A percentile compares a stretch with the other conserved stretches of the same genome.
These are phyloP conservation scores for Pyricularia sp. DNA, from an alignment of 2,329 filamentous ascomycete species.

Conservation along the genomic window DNA sequence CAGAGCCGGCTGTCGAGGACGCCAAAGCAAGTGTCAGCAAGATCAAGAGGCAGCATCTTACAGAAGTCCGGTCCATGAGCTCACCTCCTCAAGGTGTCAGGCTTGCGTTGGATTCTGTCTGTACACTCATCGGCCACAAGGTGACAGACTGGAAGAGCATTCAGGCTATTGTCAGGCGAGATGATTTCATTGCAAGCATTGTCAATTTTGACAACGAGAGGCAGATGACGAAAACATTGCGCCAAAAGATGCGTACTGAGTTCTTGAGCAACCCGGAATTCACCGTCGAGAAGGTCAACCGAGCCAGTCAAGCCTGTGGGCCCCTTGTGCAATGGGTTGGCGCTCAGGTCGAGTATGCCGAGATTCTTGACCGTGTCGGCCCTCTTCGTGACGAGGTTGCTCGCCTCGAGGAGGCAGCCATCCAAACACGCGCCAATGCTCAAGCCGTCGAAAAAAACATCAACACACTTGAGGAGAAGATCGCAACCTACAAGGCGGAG, in stretches of 20 bases:
- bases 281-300: conserved; percentile 90
- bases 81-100: conserved; percentile 85
- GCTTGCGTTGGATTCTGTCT: conserved; percentile 90
- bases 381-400: conserved; percentile 83
- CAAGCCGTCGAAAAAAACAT: conserved; percentile 86
- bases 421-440: conserved; percentile 87
- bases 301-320: conserved; percentile 91
- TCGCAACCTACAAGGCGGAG: conserved; percentile 88
- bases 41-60: conserved; percentile 94
- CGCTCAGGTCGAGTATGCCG: conserved; percentile 95
- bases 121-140: conserved; percentile 83
- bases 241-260: conserved; percentile 82
- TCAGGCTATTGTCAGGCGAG: conserved; percentile 73
- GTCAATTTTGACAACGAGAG: conserved; percentile 92
- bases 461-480: conserved; percentile 71
- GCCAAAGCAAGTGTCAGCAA: conserved; percentile 95
- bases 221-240: conserved; percentile 76
- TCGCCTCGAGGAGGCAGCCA: conserved; percentile 72
- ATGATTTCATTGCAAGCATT: conserved; percentile 97
- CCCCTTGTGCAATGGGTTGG: conserved; percentile 94
- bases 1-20: conserved; percentile 84
- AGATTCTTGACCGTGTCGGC: conserved; percentile 87
- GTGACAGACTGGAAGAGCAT: conserved; percentile 82
- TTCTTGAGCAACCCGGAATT: conserved; percentile 91
- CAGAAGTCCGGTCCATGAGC: conserved; percentile 93